A percentile compares a stretch with the other conserved stretches of the same genome.
Conservation (phyloP, 139 green algal genomes). For the Asterochloris erici region DNA sequence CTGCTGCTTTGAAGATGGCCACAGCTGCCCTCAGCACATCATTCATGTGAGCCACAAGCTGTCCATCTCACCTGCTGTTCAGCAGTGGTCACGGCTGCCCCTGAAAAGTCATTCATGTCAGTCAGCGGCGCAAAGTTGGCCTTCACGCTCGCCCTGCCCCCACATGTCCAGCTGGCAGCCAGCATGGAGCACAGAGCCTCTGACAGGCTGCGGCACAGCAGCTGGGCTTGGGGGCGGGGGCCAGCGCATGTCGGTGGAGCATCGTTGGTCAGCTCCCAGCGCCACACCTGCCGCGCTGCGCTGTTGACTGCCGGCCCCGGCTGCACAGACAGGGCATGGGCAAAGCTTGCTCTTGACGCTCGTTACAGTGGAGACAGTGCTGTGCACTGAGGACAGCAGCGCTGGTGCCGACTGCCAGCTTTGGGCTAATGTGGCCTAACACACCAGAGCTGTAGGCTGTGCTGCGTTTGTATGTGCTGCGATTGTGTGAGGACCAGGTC, state of each 20-base stretch:
- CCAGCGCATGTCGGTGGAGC: not conserved
- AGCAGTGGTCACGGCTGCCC: not conserved
- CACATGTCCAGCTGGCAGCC: slow-evolving; percentile 1
- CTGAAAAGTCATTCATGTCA: slow-evolving; percentile 11
- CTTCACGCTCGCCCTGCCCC: slow-evolving; percentile 1
- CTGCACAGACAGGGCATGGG: not conserved
- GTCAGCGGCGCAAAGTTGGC: slow-evolving; percentile 16
- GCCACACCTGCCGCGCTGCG: not conserved
- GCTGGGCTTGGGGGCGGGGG: slow-evolving; percentile 4
- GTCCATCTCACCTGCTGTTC: slow-evolving; percentile 7
- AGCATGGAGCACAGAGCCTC: slow-evolving; percentile 7
- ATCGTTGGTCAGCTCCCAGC: slow-evolving; percentile 12
- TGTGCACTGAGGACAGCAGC: too few relatives aligned
- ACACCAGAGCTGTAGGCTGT: too few relatives aligned
- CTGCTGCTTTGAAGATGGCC: too few relatives aligned
- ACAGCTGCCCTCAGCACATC: too few relatives aligned
- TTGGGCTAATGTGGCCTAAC: too few relatives aligned
- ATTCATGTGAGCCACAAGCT: too few relatives aligned
- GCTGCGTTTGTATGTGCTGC: too few relatives aligned
- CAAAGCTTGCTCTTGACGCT: too few relatives aligned
- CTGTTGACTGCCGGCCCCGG: not conserved
- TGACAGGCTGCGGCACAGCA: slow-evolving; percentile 10
- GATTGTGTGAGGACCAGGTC: not conserved
- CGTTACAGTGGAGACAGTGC: too few relatives aligned
- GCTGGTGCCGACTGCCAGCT: too few relatives aligned